A percentile compares a stretch with the other conserved stretches of the same genome.
Conservation (phyloP, 352 stramenopile species). For the Pythium scleroteichum region DNA sequence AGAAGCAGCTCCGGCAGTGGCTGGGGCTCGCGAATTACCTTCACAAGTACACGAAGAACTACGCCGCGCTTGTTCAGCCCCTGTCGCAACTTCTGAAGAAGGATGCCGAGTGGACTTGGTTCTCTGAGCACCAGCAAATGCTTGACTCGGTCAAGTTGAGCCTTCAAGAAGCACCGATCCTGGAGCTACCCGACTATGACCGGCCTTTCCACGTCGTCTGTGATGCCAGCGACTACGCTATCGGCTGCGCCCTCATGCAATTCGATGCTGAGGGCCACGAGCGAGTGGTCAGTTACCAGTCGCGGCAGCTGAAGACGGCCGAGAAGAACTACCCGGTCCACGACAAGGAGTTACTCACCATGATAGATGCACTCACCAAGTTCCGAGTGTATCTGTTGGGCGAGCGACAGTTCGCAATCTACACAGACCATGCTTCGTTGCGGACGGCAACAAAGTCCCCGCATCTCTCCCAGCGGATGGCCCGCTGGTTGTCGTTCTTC, state of each 20-base stretch:
- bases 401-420: neutral
- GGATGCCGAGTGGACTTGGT: constrained; percentile 20
- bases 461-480: neutral
- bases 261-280: neutral
- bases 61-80: constrained; percentile 16
- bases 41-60: constrained; percentile 19
- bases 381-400: neutral
- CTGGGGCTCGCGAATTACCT: constrained; percentile 19
- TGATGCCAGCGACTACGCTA: constrained; percentile 9
- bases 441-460: neutral
- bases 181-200: constrained; percentile 13
- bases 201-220: constrained; percentile 16
- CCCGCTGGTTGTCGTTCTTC: neutral
- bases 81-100: constrained; percentile 19
- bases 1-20: constrained; percentile 16
- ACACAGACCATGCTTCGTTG: neutral
- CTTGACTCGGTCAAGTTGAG: constrained; percentile 20
- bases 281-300: neutral
- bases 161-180: constrained; percentile 18
- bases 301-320: constrained; percentile 1
- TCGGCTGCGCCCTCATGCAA: constrained; percentile 9
- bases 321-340: neutral
- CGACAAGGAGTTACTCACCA: neutral
- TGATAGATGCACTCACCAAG: neutral
- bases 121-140: neutral